Percentiles rank a stretch among this genome's conserved stretches.
These are phyloP conservation scores for Sugiyamaella valdiviana DNA, from an alignment of 805 yeast species.

Conservation along the genomic window DNA sequence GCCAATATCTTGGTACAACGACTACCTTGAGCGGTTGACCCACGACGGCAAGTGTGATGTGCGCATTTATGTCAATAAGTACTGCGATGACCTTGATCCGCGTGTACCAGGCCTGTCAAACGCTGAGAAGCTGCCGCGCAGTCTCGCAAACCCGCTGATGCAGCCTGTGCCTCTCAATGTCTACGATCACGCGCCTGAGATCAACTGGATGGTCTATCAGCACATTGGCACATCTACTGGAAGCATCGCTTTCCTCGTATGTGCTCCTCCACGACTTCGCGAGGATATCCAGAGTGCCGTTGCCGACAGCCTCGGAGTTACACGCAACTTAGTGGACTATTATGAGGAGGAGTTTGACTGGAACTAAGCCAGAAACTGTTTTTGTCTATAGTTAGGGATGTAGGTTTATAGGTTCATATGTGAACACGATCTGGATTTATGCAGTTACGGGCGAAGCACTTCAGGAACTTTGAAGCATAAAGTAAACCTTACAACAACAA, in stretches of 20 bases:
- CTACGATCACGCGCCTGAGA: not conserved
- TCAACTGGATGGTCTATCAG: slow-evolving; percentile 6
- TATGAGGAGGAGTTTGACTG: slow-evolving; percentile 2
- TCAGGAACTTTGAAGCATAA: no score
- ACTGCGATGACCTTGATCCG: not conserved
- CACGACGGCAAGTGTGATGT: not conserved
- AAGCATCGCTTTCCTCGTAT: slow-evolving; percentile 1
- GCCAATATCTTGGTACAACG: slow-evolving; percentile 45
- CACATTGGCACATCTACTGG: not conserved
- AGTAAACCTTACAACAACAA: no score
- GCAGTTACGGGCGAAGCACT: no score
- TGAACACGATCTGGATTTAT: no score
- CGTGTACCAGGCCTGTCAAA: not conserved
- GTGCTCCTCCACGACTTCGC: not conserved
- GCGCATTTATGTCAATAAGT: not conserved
- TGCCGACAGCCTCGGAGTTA: not conserved
- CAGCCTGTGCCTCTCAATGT: not conserved
- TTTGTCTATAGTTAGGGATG: not conserved
- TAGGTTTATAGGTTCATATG: not conserved
- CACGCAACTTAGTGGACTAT: not conserved
- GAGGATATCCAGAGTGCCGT: not conserved
- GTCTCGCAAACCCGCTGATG: not conserved
- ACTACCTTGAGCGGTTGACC: slow-evolving; percentile 34
- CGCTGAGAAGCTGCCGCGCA: not conserved
- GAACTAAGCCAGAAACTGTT: not conserved